phyloP scores from a whole-genome alignment of 2,329 filamentous ascomycete species.

The Venturiaceae sp. region DNA sequence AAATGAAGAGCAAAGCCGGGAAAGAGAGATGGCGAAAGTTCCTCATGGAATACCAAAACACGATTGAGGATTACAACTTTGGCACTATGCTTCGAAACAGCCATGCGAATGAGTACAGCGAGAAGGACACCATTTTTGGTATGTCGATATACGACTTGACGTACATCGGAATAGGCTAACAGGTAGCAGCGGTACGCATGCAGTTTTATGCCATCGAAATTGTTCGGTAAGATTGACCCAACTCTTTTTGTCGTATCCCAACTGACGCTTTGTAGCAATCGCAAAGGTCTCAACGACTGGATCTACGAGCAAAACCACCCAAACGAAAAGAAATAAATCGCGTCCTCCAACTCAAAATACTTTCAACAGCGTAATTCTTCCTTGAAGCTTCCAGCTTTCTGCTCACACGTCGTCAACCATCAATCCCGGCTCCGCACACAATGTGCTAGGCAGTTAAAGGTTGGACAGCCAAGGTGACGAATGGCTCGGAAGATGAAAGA shows the following conservation, averaged over 20 bases:
- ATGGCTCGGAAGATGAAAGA: not conserved
- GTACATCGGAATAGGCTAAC: not conserved
- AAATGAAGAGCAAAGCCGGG: conserved; percentile 95
- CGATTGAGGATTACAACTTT: conserved; percentile 95
- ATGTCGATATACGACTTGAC: too few species aligned
- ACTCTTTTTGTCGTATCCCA: conserved; percentile 6
- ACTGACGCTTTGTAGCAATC: conserved; percentile 49
- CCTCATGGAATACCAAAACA: conserved; percentile 89
- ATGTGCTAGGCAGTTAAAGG: not conserved
- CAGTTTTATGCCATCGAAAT: conserved; percentile 77
- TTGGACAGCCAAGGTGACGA: not conserved
- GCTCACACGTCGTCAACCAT: not conserved
- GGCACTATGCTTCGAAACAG: conserved; percentile 81
- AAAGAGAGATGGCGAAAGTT: conserved; percentile 95
- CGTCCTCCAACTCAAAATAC: not conserved
- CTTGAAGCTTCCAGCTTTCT: not conserved
- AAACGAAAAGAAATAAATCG: conserved; percentile 33
- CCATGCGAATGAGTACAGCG: conserved; percentile 73
- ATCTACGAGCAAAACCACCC: conserved; percentile 76
- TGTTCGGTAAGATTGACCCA: conserved; percentile 40
- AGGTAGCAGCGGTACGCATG: conserved; percentile 54
- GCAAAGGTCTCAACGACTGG: conserved; percentile 89
- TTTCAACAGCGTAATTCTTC: not conserved
- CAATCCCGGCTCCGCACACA: not conserved
- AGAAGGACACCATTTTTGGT: conserved; percentile 91